Base-by-base conservation (phyloP, 1,284 basidiomycete genomes). In the Puccinia horiana region DNA sequence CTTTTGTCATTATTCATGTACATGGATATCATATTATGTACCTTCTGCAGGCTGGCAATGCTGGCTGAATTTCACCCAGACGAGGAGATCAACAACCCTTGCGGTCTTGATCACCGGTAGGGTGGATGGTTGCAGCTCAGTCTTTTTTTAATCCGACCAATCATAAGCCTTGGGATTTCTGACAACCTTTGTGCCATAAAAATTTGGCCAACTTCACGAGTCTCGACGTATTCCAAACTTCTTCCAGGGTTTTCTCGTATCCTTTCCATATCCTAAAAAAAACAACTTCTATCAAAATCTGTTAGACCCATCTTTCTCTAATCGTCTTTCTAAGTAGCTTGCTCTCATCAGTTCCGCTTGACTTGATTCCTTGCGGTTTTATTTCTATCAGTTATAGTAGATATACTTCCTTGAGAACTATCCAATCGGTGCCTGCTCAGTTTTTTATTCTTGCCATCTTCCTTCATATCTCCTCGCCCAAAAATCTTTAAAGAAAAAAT, bases 71-170 rank as follows among this genome's bases (percentile, higher is more conserved):
- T 26, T 9, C 56, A 58, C 56, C 32, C 26, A 8, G 9, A 16
- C 44, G 58, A 29, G 26, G 58, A 61, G 58, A 35, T 61, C n/a
- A 65, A 42, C 63, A 65, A 65, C 63, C 63, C 63, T 65, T 65
- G 63, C 37, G 63, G 63, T 65, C 18, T 42, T 65, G 63, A 42
- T 65, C 63, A 65, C 63, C 63, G 63, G 63, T 65, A n/a, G 63
- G 63, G 63, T 65, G 23, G 63, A 40, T 37, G 63, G 35, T 16
- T 40, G 63, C 63, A 18, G 40, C 35, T 40, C 63, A 65, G 63
- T 37, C 40, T 40, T 35, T 5, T 18, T 4, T 18, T 35, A 65
- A 65, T 42, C 63, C 63, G 63, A 65, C 63, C 63, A 65, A 65
- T 65, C 63, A 65, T 65, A 37, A 42, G 63, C 63, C 9, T 65